Conservation (phyloP, 2,329 filamentous ascomycete species). For the Claviceps digitariae region DNA sequence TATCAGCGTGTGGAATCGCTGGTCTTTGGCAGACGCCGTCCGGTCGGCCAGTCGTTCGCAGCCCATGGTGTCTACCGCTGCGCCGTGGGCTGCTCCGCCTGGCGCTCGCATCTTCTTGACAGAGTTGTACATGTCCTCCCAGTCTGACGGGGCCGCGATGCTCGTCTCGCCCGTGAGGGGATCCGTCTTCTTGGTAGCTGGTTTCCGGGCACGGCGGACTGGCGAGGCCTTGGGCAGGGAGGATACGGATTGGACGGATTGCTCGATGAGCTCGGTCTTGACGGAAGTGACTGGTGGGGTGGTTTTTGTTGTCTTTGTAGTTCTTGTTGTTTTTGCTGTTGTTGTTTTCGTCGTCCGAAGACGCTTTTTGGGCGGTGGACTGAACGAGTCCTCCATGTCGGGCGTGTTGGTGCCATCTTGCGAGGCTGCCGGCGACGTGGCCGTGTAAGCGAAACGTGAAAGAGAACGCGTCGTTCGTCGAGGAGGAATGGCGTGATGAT, state of each 20-base stretch:
- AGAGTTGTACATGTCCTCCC: slow-evolving; percentile 67
- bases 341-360: slow-evolving; percentile 11
- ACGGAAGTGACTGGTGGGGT: slow-evolving; percentile 12
- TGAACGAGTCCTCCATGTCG: slow-evolving; percentile 46
- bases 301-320: background rate
- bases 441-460: slow-evolving; percentile 30
- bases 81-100: slow-evolving; percentile 47
- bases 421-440: slow-evolving; percentile 12
- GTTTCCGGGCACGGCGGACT: slow-evolving; percentile 25
- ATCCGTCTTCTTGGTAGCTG: slow-evolving; percentile 30
- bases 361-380: slow-evolving; percentile 18
- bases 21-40: slow-evolving; percentile 36
- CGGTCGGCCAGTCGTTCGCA: slow-evolving; percentile 62
- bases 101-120: slow-evolving; percentile 62
- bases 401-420: slow-evolving; percentile 4
- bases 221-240: slow-evolving; percentile 16
- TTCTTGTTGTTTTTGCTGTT: background rate
- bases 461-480: slow-evolving; percentile 36
- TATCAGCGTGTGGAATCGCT: slow-evolving; percentile 74
- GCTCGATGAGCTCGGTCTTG: slow-evolving; percentile 26
- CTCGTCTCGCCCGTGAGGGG: slow-evolving; percentile 25
- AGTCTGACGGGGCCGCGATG: slow-evolving; percentile 56
- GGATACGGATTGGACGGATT: slow-evolving; percentile 12
- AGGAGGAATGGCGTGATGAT: slow-evolving; percentile 15
- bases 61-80: slow-evolving; percentile 95